Evolutionary conservation across 768 basidiomycete genomes (phyloP), one percentile per base, ranked within the genome.

Genomic region (Ramaria sp.): DNA sequence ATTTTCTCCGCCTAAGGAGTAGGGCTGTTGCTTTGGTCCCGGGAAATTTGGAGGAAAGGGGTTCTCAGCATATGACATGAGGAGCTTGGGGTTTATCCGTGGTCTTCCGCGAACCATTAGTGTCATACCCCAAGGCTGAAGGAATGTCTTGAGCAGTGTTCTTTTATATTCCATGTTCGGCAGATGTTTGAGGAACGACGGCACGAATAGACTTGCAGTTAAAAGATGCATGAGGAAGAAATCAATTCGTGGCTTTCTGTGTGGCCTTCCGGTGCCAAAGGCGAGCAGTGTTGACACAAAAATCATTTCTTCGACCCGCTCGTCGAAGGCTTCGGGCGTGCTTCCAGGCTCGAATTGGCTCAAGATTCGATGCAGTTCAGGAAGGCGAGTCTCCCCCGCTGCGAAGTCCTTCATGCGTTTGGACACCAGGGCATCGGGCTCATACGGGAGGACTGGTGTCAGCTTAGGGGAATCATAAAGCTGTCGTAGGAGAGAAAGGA

Each of bases 201-300:
- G 70, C 7, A 82, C 59, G 64, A 80, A 78, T 4, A 79, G 59
- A 7, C 76, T 69, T 34, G 73, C 73, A 9, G 73, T 81, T 43
- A 82, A 67, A 44, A 79, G 59, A 59, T 82, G 81, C 78, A 78
- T 77, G 50, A 82, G 64, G 73, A 79, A 78, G 66, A 82, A 72
- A 56, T 72, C 79, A 27, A 81, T 61, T 3, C 79, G 68, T 6
- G 76, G 75, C 58, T 74, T 71, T 38, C 72, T 66, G 2, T 73
- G 76, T 24, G 63, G 65, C 58, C 70, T 73, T 22, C 78, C 70
- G 0, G 75, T 73, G 0, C 70, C 75, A 27, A 71, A 71, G 32
- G 78, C 65, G 16, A 81, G 68, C 6, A 80, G 67, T 1, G 76
- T 73, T 16, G 70, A 66, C 5, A 64, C 59, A 73, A 77, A 80